Percentiles rank a stretch among this genome's conserved stretches.
phyloP scores from a whole-genome alignment of 495 filamentous ascomycete species.

The Chaetomidium leptoderma region DNA sequence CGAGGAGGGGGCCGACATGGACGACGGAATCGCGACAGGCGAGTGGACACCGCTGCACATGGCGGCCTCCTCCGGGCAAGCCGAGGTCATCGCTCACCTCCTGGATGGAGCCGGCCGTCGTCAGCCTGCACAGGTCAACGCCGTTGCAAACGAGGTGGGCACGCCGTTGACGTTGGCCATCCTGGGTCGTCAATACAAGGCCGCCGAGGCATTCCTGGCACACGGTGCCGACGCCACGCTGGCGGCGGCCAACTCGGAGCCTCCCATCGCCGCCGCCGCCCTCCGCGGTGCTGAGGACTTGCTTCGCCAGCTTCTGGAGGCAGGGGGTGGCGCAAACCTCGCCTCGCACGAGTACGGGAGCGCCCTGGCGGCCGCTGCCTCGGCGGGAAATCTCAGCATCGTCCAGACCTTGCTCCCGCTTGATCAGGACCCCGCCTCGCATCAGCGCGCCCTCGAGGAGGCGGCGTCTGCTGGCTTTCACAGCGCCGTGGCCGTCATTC shows the following conservation, averaged over 20 bases:
- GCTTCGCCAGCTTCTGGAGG: neutral
- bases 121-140: neutral
- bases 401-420: neutral
- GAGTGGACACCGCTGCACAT: constrained; percentile 1
- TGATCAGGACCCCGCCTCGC: neutral
- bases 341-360: neutral
- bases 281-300: neutral
- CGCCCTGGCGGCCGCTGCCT: neutral
- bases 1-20: neutral
- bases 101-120: neutral
- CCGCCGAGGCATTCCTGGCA: neutral
- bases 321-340: neutral
- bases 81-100: neutral
- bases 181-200: neutral
- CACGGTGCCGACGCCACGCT: neutral
- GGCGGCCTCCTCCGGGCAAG: neutral
- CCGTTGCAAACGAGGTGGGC: neutral
- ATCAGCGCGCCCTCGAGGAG: neutral
- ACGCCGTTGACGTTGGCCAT: neutral
- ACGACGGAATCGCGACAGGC: neutral
- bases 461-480: neutral
- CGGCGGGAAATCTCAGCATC: neutral
- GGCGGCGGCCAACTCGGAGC: neutral
- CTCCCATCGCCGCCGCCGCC: neutral
- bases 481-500: neutral